Base-by-base conservation (phyloP, 352 stramenopile species). In the Globisporangium cystogenes region DNA sequence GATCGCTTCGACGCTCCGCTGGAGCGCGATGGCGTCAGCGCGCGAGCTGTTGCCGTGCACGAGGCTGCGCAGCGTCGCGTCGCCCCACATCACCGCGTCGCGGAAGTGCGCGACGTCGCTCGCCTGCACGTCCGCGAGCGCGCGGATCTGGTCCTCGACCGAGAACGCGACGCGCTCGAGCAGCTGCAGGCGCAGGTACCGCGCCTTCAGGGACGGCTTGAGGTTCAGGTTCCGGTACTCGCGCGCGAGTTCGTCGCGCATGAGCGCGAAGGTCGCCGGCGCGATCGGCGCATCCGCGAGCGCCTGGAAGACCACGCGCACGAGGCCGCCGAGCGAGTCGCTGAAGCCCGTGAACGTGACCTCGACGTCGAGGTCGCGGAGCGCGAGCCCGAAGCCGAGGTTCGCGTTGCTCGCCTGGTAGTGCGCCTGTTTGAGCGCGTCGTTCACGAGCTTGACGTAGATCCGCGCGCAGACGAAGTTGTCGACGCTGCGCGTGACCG, bases 211-310 rank as follows among this genome's bases (percentile, higher is more conserved):
- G 41, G 71, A 55, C 12, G 78, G 77, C 56, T 86, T 88, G 43
- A 90, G 54, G 33, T 75, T 77, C 33, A 76, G 27, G 35, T 94
- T 94, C 20, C 67, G 66, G 55, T 90, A 92, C 51, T 86, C 70
- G 23, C 77, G 77, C 21, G 65, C 57, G 24, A 93, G 63, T 48
- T 91, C 78, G 40, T 79, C 67, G 15, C 74, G 67, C 15, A 83
- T 62, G 8, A 87, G 53, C 5, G 51, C 51, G 44, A 94, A 86
- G 6, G 72, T 59, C 0, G 58, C 51, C 0, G 60, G 56, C 41
- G 72, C 54, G 7, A 86, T 53, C n/a, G 51, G 35, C 10, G 68
- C 52, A 10, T 57, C 33, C 14, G 86, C 45, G 29, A 94, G 45
- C 20, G 75, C 64, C 12, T 58, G 21, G 16, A 87, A 64, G 0